Percentiles rank a stretch among this genome's conserved stretches.
Conservation (phyloP, 768 basidiomycete genomes). For the Imleria badia region DNA sequence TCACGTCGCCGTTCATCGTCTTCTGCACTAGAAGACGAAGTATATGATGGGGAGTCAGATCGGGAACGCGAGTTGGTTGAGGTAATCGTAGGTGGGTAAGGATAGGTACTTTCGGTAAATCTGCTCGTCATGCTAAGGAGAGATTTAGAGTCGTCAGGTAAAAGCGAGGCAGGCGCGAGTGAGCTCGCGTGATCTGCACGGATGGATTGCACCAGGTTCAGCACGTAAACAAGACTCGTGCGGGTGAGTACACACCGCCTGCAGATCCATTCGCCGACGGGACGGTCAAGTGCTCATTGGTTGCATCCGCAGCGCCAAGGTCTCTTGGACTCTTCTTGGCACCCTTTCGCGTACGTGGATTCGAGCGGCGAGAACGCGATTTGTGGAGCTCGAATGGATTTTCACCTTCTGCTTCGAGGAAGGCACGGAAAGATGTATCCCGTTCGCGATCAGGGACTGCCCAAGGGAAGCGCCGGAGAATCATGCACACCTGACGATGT, state of each 20-base stretch:
- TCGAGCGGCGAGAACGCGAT: conserved; percentile 14
- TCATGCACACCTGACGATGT: conserved; percentile 67
- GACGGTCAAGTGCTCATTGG: conserved; percentile 1
- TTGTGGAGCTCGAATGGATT: conserved; percentile 39
- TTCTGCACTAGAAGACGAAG: conserved; percentile 19
- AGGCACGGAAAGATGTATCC: conserved; percentile 88
- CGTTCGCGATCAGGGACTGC: conserved; percentile 95
- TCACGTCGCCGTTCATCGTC: conserved; percentile 24
- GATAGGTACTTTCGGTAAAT: conserved; percentile 29
- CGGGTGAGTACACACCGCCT: conserved; percentile 23
- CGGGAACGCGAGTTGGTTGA: conserved; percentile 17
- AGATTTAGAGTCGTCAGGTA: conserved; percentile 27
- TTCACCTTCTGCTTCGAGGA: conserved; percentile 92
- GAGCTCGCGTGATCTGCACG: conserved; percentile 16
- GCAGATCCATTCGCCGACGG: conserved; percentile 10
- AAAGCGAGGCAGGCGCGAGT: conserved; percentile 17
- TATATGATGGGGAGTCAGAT: conserved; percentile 18
- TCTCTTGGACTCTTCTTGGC: conserved; percentile 5
- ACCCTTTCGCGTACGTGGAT: conserved; percentile 1
- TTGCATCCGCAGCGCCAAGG: neutral
- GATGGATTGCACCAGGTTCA: conserved; percentile 7
- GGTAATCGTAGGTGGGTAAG: conserved; percentile 21
- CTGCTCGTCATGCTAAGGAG: conserved; percentile 29
- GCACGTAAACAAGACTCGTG: conserved; percentile 3
- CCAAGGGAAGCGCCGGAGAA: conserved; percentile 97